Evolutionary conservation across 2,329 filamentous ascomycete species (phyloP).

Genomic region (Sporothrix variecibatus): DNA sequence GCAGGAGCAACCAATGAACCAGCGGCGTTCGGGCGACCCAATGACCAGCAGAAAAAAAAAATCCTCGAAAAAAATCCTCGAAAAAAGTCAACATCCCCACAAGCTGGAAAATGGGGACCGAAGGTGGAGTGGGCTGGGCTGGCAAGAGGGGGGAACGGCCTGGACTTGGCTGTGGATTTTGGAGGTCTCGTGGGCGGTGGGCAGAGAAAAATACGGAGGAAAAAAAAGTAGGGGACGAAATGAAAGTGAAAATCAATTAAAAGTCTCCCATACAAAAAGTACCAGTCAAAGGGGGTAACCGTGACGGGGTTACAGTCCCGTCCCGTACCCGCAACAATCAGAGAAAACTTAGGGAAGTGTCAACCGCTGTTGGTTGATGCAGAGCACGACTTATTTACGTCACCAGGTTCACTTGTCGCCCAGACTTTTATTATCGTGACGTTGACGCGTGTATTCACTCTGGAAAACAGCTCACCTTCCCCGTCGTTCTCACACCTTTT

Average conservation of each 20-base stretch:
- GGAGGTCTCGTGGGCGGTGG: neutral
- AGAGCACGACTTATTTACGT: neutral
- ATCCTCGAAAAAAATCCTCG: neutral
- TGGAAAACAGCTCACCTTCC: neutral
- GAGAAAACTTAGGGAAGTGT: neutral
- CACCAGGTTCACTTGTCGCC: neutral
- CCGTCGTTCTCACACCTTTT: neutral
- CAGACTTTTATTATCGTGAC: neutral
- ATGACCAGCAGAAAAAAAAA: conserved; percentile 8
- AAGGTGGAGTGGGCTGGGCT: conserved; percentile 14
- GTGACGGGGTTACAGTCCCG: neutral
- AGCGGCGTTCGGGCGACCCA: neutral
- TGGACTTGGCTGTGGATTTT: neutral
- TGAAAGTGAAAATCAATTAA: neutral
- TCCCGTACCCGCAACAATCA: neutral
- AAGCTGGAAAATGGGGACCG: conserved; percentile 7
- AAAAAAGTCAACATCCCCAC: neutral
- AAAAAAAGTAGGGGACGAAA: neutral
- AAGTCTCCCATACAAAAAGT: neutral
- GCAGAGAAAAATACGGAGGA: neutral
- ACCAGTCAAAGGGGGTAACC: neutral
- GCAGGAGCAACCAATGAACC: neutral
- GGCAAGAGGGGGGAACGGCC: neutral
- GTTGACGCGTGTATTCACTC: neutral
- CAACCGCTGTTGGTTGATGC: neutral